Conservation (phyloP, 2,329 filamentous ascomycete species). For the Thelonectria olida region DNA sequence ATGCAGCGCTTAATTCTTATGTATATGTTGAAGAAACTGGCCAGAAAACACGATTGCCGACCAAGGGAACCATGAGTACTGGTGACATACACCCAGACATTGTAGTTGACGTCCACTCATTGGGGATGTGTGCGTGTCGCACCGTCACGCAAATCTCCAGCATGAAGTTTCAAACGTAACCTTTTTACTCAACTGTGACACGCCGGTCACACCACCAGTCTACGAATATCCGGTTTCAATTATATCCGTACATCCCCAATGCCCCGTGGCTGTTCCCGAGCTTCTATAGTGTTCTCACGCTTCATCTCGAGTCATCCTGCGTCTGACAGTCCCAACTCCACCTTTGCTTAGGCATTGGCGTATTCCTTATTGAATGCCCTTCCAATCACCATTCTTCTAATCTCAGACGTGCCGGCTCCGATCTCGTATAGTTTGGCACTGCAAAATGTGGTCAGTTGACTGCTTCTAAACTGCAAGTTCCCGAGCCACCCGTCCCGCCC, state of each 20-base stretch:
- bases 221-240: neutral
- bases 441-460: slow-evolving; percentile 40
- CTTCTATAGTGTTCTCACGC: neutral
- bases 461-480: neutral
- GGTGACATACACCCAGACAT: too few species aligned
- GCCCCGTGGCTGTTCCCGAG: neutral
- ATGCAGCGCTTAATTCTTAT: too few species aligned
- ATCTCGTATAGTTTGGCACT: slow-evolving; percentile 90
- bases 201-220: slow-evolving; percentile 18
- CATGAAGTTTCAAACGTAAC: too few species aligned
- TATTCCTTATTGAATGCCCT: slow-evolving; percentile 91
- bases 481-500: neutral
- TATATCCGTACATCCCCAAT: neutral
- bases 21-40: too few species aligned
- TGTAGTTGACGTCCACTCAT: too few species aligned
- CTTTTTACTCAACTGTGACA: neutral
- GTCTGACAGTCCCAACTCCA: neutral
- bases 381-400: slow-evolving; percentile 93
- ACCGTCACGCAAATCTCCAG: too few species aligned
- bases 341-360: slow-evolving; percentile 47
- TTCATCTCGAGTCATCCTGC: neutral
- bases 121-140: too few species aligned
- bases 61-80: too few species aligned
- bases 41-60: too few species aligned
- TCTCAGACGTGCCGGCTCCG: slow-evolving; percentile 93